A percentile compares a stretch with the other conserved stretches of the same genome.
phyloP scores from a whole-genome alignment of 768 basidiomycete species.

The Leccinum imitatum region DNA sequence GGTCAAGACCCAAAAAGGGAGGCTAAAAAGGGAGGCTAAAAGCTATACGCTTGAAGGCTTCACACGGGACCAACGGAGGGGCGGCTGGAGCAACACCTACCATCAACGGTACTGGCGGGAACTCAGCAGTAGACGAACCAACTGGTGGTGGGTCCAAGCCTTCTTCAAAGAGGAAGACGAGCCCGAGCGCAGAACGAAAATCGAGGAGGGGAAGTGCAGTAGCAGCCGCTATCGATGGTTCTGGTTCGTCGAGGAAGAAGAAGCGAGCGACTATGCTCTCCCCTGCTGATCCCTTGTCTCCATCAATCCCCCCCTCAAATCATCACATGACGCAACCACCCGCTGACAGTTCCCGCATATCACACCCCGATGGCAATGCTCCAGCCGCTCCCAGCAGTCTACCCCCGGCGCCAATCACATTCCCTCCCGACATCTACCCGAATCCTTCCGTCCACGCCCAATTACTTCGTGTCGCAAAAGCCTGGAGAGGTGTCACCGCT shows the following conservation, averaged over 20 bases:
- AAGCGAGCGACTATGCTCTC: constrained; percentile 39
- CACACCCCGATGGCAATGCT: constrained; percentile 10
- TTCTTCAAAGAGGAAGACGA: constrained; percentile 34
- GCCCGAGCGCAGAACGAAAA: constrained; percentile 42
- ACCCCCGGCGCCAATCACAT: constrained; percentile 38
- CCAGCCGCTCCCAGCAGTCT: constrained; percentile 10
- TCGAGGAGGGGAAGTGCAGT: constrained; percentile 35
- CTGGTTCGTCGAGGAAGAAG: constrained; percentile 36
- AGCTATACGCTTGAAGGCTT: constrained; percentile 29
- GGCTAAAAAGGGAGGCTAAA: constrained; percentile 42
- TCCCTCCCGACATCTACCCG: constrained; percentile 29
- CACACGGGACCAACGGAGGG: constrained; percentile 26
- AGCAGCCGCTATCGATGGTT: constrained; percentile 36
- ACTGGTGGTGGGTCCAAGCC: constrained; percentile 22
- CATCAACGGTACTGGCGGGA: constrained; percentile 18
- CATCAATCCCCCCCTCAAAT: constrained; percentile 14
- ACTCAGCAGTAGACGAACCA: constrained; percentile 19
- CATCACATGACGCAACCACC: constrained; percentile 14
- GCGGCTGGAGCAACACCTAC: constrained; percentile 14
- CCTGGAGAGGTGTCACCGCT: constrained; percentile 71
- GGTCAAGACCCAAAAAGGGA: constrained; percentile 42
- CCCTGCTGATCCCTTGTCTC: constrained; percentile 21
- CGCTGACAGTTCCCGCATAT: constrained; percentile 20
- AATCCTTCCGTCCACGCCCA: constrained; percentile 43
- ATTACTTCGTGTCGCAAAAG: constrained; percentile 56